Base-by-base conservation (phyloP, 2,329 filamentous ascomycete species). In the Sarocladiaceae sp. region DNA sequence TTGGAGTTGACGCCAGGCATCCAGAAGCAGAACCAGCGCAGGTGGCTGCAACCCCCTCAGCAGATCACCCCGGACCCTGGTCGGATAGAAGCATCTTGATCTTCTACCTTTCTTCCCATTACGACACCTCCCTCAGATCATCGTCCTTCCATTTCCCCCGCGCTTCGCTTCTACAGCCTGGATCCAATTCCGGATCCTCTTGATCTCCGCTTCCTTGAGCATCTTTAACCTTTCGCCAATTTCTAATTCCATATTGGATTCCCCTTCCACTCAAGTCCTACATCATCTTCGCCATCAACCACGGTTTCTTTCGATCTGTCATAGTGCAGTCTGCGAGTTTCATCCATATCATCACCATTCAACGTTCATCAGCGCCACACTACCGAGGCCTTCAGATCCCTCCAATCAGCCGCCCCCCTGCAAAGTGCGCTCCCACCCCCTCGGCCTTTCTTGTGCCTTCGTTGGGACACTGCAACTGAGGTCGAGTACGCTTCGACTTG, bases 21-120 rank as follows among this genome's bases (percentile, higher is more conserved):
- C 5, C 20, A 23, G 37, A n/a, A n/a, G n/a, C n/a, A n/a, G n/a
- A n/a, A n/a, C n/a, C n/a, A n/a, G n/a, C n/a, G n/a, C n/a, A n/a
- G n/a, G n/a, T 20, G 12, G 7, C 20, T 25, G 40, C 40, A 44
- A 44, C 40, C 40, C 40, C 40, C 44, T 48, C 44, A 29, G 25
- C 28, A 48, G 44, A 48, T 48, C 44, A 48, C 22, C 44, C 26
- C 26, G n/a, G 44, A 48, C 44, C 44, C 44, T 22, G n/a, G 44
- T 48, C 44, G 44, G 28, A 48, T 48, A 7, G 44, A 48, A 48
- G 44, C 44, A 48, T 48, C 44, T 28, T 48, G 44, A 48, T 48
- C 44, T 48, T 48, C 44, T 48, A 48, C 44, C 44, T 48, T 33
- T 48, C 44, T 48, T 31, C 44, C 44, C 44, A 12, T 31, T 33